These are phyloP conservation scores for Parathielavia appendiculata DNA, from an alignment of 495 filamentous ascomycete species.

Conservation along the genomic window DNA sequence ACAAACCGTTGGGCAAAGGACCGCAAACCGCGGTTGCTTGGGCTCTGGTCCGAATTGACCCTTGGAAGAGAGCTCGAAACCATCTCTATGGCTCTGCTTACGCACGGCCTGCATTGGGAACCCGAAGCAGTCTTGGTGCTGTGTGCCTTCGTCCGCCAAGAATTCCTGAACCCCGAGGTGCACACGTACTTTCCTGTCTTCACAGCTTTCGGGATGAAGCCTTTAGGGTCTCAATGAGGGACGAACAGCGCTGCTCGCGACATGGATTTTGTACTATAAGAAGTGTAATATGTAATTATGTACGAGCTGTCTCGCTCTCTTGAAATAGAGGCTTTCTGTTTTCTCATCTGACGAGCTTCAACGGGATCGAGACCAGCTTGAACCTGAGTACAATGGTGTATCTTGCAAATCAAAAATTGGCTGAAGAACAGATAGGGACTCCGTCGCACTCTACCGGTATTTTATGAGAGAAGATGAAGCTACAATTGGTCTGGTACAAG, in stretches of 20 bases:
- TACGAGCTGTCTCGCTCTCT: not conserved
- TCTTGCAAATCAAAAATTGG: too few species aligned
- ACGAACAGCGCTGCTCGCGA: not conserved
- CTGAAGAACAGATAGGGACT: too few species aligned
- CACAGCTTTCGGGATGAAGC: not conserved
- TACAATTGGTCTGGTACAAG: too few species aligned
- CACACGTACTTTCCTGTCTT: not conserved
- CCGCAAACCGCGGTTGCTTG: not conserved
- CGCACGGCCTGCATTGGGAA: not conserved
- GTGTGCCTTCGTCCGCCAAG: not conserved
- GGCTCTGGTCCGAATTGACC: not conserved
- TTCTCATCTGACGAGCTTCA: too few species aligned
- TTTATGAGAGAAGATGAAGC: too few species aligned
- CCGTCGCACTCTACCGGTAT: too few species aligned
- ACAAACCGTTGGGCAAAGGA: not conserved
- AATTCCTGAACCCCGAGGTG: not conserved
- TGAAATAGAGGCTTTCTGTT: too few species aligned
- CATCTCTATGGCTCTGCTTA: not conserved
- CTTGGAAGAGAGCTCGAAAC: not conserved
- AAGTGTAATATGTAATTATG: not conserved
- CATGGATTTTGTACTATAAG: not conserved
- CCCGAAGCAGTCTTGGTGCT: not conserved
- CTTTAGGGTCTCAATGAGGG: not conserved
- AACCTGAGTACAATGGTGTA: too few species aligned
- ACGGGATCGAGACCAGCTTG: too few species aligned